phyloP scores from a whole-genome alignment of 1,284 basidiomycete genomes.

The Moniliella sp. region DNA sequence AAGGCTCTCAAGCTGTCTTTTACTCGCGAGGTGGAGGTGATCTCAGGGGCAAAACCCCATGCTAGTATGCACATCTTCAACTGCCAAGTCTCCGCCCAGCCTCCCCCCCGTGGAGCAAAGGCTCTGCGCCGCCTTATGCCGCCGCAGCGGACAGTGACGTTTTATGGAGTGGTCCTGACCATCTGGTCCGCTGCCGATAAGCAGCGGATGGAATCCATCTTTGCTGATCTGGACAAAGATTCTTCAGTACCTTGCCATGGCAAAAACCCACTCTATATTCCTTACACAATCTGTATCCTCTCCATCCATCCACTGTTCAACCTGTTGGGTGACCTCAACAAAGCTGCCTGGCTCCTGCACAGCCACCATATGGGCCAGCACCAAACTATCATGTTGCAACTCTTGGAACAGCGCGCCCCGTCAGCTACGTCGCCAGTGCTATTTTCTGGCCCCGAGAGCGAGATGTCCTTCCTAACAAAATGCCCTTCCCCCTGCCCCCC shows the following conservation, averaged over 20 bases:
- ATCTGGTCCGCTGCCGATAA: constrained; percentile 21
- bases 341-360: constrained; percentile 33
- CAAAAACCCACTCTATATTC: constrained; percentile 22
- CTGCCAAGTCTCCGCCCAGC: constrained; percentile 39
- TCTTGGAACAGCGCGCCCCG: constrained; percentile 28
- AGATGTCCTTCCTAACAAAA: too few relatives aligned
- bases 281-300: constrained; percentile 28
- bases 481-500: too few relatives aligned
- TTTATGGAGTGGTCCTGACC: constrained; percentile 19
- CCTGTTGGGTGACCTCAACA: constrained; percentile 30
- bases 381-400: constrained; percentile 30
- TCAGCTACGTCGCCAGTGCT: too few relatives aligned
- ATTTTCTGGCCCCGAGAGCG: too few relatives aligned
- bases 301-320: constrained; percentile 29
- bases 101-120: constrained; percentile 5
- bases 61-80: constrained; percentile 60
- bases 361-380: constrained; percentile 33
- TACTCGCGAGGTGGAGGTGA: constrained; percentile 71
- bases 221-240: constrained; percentile 13
- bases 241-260: constrained; percentile 3
- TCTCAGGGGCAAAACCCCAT: constrained; percentile 18
- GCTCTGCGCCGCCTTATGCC: constrained; percentile 6
- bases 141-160: constrained; percentile 15
- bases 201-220: constrained; percentile 15
- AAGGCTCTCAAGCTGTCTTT: constrained; percentile 47